Evolutionary conservation across 75 land plant genomes (phyloP).

Genomic region (Chamaecyparis obtusa): DNA sequence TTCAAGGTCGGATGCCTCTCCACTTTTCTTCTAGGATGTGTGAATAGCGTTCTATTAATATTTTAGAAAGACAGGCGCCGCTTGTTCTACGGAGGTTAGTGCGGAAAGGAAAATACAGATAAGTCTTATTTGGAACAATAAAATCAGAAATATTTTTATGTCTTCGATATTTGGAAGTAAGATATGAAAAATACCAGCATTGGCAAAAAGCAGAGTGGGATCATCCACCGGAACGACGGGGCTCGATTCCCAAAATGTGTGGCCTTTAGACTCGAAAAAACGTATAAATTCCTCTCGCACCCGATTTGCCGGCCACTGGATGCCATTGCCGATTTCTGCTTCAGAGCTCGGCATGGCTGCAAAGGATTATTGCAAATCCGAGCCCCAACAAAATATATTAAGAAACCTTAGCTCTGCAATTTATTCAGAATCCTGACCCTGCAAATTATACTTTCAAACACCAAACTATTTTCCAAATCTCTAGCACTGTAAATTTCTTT

Average conservation of each 20-base stretch:
- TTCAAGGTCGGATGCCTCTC: too few species aligned
- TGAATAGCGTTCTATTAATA: too few species aligned
- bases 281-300: slow-evolving; percentile 66
- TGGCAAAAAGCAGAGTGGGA: slow-evolving; percentile 95
- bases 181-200: slow-evolving; percentile 54
- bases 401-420: neutral
- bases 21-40: too few species aligned
- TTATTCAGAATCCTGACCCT: neutral
- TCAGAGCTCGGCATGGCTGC: slow-evolving; percentile 25
- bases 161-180: neutral
- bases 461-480: neutral
- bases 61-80: too few species aligned
- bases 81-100: too few species aligned
- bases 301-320: slow-evolving; percentile 69
- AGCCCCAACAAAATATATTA: neutral
- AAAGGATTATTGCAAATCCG: neutral
- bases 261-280: slow-evolving; percentile 76
- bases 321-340: neutral
- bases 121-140: too few species aligned
- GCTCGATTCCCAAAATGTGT: slow-evolving; percentile 68
- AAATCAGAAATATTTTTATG: neutral
- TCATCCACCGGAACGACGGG: slow-evolving; percentile 91
- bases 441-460: neutral
- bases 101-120: too few species aligned
- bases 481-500: neutral